These are phyloP conservation scores for Croton laevigatus DNA, from an alignment of 441 rosid species.

Conservation along the genomic window DNA sequence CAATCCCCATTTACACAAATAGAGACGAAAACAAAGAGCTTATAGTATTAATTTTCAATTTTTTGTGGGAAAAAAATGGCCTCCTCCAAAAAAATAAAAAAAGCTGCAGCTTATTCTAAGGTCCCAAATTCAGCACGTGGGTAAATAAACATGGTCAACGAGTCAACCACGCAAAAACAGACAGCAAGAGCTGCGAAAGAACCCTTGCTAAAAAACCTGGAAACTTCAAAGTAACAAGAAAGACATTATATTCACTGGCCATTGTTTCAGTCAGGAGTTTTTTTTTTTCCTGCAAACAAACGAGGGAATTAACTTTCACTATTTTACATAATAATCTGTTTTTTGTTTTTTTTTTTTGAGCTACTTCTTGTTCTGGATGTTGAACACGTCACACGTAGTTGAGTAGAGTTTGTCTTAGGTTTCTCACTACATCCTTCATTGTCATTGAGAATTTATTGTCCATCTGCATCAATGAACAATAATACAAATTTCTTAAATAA, in stretches of 20 bases:
- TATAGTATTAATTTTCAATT: background rate
- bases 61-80: background rate
- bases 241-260: background rate
- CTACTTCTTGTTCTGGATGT: background rate
- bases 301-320: background rate
- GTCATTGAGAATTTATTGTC: conserved; percentile 36
- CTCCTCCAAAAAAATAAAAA: background rate
- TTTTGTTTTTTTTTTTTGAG: too few species aligned
- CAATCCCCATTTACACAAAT: background rate
- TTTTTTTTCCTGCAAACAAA: background rate
- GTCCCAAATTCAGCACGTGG: conserved; percentile 5
- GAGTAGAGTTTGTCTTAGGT: conserved; percentile 29
- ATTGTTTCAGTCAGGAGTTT: background rate
- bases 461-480: conserved; percentile 38
- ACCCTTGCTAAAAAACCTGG: background rate
- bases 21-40: background rate
- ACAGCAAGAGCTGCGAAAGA: background rate
- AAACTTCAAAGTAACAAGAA: background rate
- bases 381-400: background rate
- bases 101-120: background rate
- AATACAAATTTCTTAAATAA: background rate
- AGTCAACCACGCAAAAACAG: conserved; percentile 14
- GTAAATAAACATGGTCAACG: conserved; percentile 3
- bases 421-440: conserved; percentile 47
- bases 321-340: too few species aligned